phyloP scores from a whole-genome alignment of 108 stramenopile species.

The Skeletonema marinoi region DNA sequence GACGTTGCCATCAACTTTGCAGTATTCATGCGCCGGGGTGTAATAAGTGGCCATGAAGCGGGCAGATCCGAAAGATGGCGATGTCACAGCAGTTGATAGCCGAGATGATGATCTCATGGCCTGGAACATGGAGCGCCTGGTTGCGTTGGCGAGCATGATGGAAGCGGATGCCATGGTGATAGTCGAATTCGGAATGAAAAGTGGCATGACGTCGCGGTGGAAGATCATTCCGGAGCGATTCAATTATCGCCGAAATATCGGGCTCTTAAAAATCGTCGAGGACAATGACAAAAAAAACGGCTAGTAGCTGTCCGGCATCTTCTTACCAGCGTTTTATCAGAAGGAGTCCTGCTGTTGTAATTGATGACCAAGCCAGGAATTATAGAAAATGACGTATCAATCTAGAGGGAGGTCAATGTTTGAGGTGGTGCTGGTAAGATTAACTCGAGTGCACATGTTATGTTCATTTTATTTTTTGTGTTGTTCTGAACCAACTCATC shows the following conservation, averaged over 20 bases:
- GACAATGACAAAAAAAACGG: not conserved
- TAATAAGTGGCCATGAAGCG: not conserved
- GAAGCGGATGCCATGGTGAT: constrained; percentile 30
- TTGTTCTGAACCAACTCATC: not conserved
- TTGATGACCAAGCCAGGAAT: not conserved
- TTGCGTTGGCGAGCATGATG: constrained; percentile 23
- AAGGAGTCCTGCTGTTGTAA: not conserved
- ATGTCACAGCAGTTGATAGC: not conserved
- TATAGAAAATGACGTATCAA: constrained; percentile 66
- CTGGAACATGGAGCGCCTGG: constrained; percentile 30
- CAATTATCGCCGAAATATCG: not conserved
- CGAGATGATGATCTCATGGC: constrained; percentile 25
- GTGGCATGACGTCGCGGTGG: too few relatives aligned
- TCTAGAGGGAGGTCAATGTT: constrained; percentile 76
- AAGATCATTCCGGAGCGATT: not conserved
- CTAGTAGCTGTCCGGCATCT: too few relatives aligned
- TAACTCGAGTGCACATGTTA: not conserved
- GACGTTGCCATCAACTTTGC: constrained; percentile 90
- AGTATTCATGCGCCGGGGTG: constrained; percentile 88
- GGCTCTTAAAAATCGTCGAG: not conserved
- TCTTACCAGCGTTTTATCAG: too few relatives aligned
- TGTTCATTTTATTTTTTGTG: not conserved
- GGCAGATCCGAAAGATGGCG: constrained; percentile 7
- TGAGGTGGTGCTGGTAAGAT: constrained; percentile 79
- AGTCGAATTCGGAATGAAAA: not conserved